Conservation (phyloP, 768 basidiomycete species). For the Imleria badia region DNA sequence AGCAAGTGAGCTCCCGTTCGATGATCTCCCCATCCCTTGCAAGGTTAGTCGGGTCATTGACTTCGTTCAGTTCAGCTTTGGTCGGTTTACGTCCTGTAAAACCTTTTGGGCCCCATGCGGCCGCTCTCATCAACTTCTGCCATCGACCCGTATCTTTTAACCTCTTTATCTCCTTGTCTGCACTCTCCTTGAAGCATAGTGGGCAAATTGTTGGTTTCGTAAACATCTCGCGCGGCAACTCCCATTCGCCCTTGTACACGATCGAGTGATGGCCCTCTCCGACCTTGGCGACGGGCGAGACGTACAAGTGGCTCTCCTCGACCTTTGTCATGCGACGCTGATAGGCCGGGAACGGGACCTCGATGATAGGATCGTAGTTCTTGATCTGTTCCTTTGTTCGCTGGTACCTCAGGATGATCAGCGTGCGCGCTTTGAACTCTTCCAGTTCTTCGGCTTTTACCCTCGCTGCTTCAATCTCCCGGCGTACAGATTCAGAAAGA, state of each 20-base stretch:
- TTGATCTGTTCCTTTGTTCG: slow-evolving; percentile 19
- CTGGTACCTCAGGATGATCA: slow-evolving; percentile 22
- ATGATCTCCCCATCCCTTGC: slow-evolving; percentile 12
- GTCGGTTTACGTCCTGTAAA: not conserved
- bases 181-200: slow-evolving; percentile 37
- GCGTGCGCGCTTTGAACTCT: slow-evolving; percentile 14
- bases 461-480: slow-evolving; percentile 1
- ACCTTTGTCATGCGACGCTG: slow-evolving; percentile 19
- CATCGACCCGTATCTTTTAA: slow-evolving; percentile 26
- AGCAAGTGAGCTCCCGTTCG: slow-evolving; percentile 17
- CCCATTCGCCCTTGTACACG: slow-evolving; percentile 51
- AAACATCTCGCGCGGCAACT: slow-evolving; percentile 46
- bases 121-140: slow-evolving; percentile 16
- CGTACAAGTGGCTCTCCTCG: slow-evolving; percentile 49
- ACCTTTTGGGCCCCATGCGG: slow-evolving; percentile 13
- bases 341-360: slow-evolving; percentile 29
- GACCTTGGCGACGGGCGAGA: slow-evolving; percentile 36
- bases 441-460: slow-evolving; percentile 8
- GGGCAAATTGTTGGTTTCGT: slow-evolving; percentile 36
- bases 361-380: slow-evolving; percentile 30
- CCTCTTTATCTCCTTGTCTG: slow-evolving; percentile 19
- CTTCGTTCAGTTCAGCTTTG: not conserved
- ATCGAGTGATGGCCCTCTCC: slow-evolving; percentile 54
- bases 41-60: not conserved
- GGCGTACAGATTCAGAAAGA: not conserved